Evolutionary conservation across 352 stramenopile species (phyloP), one percentile per base, ranked within the genome.

Genomic region (Globisporangium perplexum): DNA sequence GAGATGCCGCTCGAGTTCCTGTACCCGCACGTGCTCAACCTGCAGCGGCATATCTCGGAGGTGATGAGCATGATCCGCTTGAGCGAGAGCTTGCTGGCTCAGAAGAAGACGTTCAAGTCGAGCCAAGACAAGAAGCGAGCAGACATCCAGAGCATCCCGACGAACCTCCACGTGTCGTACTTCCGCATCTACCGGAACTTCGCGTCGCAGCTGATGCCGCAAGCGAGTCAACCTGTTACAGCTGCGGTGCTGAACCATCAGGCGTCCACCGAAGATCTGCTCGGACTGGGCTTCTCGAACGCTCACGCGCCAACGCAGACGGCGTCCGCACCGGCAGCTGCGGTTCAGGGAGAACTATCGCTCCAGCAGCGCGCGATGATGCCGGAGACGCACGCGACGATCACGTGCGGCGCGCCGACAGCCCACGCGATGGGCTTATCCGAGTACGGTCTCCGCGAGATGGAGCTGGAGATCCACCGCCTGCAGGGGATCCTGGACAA

Each of bases 31-130:
- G 82, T 89, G 30, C 51, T 86, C 15, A 77, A 75, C 18, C 66
- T 92, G 33, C 75, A 82, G 23, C 82, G 77, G 17, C 82, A 89
- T 18, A 65, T 90, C 24, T 53, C 66, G 0, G 59, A 86, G 46
- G 77, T 90, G 26, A 80, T 57, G 5, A 68, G 83, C 47, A 89
- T 88, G 69, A 82, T 90, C 60, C 75, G 77, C 24, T 24, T 88
- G 11, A 83, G 67, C 7, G 74, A 87, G 47, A 66, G 76, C 52
- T 63, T 90, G 48, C 60, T 91, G 18, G 66, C 76, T 14, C 76
- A 89, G 17, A 76, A 85, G 42, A 82, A 82, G 36, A 92, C 83
- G 17, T 95, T 95, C 63, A 95, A 95, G 48, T 90, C 82, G 12
- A 91, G 79, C 53, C 57, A 83, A 42, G 68, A 89, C 63, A 95